Evolutionary conservation across 2,329 filamentous ascomycete genomes (phyloP).

Genomic region (Ilyonectria robusta): DNA sequence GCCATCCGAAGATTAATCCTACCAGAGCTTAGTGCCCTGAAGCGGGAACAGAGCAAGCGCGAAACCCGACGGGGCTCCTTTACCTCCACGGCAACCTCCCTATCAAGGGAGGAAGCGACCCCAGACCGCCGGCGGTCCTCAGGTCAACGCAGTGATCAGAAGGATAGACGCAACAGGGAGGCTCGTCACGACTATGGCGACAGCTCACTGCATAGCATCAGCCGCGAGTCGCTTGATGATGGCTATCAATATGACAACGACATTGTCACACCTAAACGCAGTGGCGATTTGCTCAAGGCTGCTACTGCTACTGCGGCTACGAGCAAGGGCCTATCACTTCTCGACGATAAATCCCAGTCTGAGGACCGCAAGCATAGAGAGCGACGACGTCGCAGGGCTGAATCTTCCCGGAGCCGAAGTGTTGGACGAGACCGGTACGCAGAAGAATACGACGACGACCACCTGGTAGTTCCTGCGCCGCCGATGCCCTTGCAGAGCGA

Average conservation of each 20-base stretch:
- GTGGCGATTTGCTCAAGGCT: constrained; percentile 60
- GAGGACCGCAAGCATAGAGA: constrained; percentile 67
- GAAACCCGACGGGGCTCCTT: constrained; percentile 78
- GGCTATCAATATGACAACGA: constrained; percentile 55
- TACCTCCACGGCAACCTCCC: constrained; percentile 68
- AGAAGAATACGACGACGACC: constrained; percentile 68
- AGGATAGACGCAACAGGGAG: constrained; percentile 65
- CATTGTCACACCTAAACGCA: constrained; percentile 61
- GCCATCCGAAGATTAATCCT: constrained; percentile 91
- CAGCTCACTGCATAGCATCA: constrained; percentile 62
- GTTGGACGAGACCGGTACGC: constrained; percentile 61
- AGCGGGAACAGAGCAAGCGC: constrained; percentile 88
- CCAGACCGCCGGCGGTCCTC: constrained; percentile 74
- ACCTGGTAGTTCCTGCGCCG: constrained; percentile 70
- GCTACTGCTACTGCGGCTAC: constrained; percentile 62
- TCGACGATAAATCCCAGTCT: constrained; percentile 58
- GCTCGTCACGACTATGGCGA: constrained; percentile 69
- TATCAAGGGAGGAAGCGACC: constrained; percentile 69
- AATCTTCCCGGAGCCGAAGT: constrained; percentile 61
- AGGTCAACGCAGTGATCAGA: constrained; percentile 65
- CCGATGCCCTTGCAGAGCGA: constrained; percentile 93
- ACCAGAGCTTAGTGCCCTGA: constrained; percentile 91
- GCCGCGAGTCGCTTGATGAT: constrained; percentile 63
- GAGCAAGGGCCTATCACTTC: constrained; percentile 52
- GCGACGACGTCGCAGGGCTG: constrained; percentile 66